These are phyloP conservation scores for Ceratocystis ficicola DNA, from an alignment of 2,329 filamentous ascomycete genomes.

Conservation along the genomic window DNA sequence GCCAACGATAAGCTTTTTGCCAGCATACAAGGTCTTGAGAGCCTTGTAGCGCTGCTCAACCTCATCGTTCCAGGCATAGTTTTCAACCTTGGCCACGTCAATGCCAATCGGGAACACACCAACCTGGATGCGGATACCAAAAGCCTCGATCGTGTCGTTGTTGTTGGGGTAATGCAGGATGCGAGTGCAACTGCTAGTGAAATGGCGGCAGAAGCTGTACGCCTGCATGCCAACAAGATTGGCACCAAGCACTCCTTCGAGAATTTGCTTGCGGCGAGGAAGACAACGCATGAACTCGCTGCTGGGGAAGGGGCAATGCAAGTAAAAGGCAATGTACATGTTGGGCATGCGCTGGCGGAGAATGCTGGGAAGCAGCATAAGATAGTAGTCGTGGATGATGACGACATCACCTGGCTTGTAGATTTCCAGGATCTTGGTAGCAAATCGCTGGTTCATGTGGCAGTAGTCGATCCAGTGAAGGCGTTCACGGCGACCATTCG, in stretches of 20 bases:
- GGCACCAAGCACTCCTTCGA: constrained; percentile 78
- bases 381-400: constrained; percentile 86
- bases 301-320: constrained; percentile 89
- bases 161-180: constrained; percentile 85
- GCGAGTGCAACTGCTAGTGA: constrained; percentile 83
- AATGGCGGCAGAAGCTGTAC: constrained; percentile 88
- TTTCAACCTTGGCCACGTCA: constrained; percentile 68
- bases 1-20: constrained; percentile 89
- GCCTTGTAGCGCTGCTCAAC: constrained; percentile 60
- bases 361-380: constrained; percentile 79
- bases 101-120: constrained; percentile 94
- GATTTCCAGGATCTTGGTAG: constrained; percentile 71
- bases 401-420: constrained; percentile 91
- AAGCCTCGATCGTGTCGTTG: constrained; percentile 72
- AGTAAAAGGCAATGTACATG: constrained; percentile 88
- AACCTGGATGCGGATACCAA: constrained; percentile 77
- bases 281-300: constrained; percentile 90
- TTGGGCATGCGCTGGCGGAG: constrained; percentile 74
- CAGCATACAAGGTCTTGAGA: constrained; percentile 66
- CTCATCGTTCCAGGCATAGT: constrained; percentile 57
- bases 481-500: constrained; percentile 68
- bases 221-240: constrained; percentile 95
- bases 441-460: constrained; percentile 84
- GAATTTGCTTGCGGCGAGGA: constrained; percentile 73
- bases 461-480: constrained; percentile 87